Evolutionary conservation across 2,329 filamentous ascomycete species (phyloP), one percentile per base, ranked within the genome.

Genomic region (Apiospora saccharicola): DNA sequence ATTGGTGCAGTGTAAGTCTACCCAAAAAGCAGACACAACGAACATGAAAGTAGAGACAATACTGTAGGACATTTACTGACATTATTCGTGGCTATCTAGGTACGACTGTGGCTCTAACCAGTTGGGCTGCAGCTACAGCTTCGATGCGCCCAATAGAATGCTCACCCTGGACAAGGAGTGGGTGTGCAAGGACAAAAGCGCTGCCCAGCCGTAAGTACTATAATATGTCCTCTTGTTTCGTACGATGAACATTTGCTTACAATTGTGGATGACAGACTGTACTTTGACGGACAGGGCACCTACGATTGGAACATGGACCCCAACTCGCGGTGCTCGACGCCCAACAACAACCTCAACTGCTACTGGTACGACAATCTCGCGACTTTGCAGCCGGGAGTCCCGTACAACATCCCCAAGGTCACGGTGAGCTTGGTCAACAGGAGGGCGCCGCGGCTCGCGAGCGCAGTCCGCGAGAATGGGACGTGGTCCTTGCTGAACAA

Each of bases 341-440:
- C 57, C 34, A 64, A 64, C 19, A 64, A 41, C 6, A 64, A 64
- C 57, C 41, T 64, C 6, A n/a, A 64, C 22, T 64, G 57, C n/a
- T 64, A n/a, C 13, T 64, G 57, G 57, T 64, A 64, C 34, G 57
- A 64, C 34, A 19, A 64, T 12, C 30, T 64, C 19, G 57, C 57
- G 10, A 37, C 10, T 2, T 22, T 14, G 34, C 57, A 64, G 57
- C 57, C 57, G 8, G 57, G 57, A 3, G 34, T 64, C 34, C 57
- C 57, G 22, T 64, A 64, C 34, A n/a, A n/a, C 34, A 64, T 64
- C 22, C 57, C 57, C 57, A 64, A 64, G 34, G 57, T 64, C 57
- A 64, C 57, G 34, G 57, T 64, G 34, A 13, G 57, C 57, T 14
- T 64, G 57, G 57, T 4, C 57, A 64, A 64, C 19, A 12, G 34